Evolutionary conservation across 108 stramenopile genomes (phyloP), one percentile per base, ranked within the genome.

Genomic region (Nitzschia sp.): DNA sequence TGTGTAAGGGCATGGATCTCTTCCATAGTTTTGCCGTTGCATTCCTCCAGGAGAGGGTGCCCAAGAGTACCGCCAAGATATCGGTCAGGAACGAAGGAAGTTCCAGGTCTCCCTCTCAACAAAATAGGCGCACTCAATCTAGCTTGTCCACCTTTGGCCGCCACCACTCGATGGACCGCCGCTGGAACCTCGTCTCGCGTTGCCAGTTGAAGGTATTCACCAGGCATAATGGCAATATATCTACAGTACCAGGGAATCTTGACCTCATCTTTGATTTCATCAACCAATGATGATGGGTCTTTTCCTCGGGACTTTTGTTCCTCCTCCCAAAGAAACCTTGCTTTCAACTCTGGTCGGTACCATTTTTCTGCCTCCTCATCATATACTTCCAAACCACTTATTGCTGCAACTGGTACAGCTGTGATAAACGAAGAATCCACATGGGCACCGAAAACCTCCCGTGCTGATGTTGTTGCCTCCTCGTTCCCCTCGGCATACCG

Each of bases 391-490:
- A 93, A 50, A 1, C 92, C 92, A 64, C 82, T 80, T 9, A 93
- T 80, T 17, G 77, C 52, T 15, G 92, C 88, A 3, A 90, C 88
- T 21, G 92, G 92, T 33, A 93, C 83, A 27, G 67, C 71, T 0
- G 92, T 91, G 16, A 91, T 72, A 65, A 90, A 89, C 2, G 87
- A 79, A 0, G 87, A 77, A 62, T 93, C 92, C 0, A 84, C 88
- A 35, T 90, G 89, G 0, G 89, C 92, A 11, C 92, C 89, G 76
- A 93, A 93, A 25, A 87, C 72, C 61, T 93, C 89, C 13, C 66
- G 58, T 13, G 66, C 30, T 11, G 60, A 52, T 23, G 66, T 33
- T 25, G 69, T 27, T n/a, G 36, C 29, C 5, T 56, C 58, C 3
- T 28, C 27, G 3, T 47, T 21, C 47, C 61, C 58, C 16, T 76